Evolutionary conservation across 2,329 filamentous ascomycete genomes (phyloP).

Genomic region (Gnomoniopsis sp.): DNA sequence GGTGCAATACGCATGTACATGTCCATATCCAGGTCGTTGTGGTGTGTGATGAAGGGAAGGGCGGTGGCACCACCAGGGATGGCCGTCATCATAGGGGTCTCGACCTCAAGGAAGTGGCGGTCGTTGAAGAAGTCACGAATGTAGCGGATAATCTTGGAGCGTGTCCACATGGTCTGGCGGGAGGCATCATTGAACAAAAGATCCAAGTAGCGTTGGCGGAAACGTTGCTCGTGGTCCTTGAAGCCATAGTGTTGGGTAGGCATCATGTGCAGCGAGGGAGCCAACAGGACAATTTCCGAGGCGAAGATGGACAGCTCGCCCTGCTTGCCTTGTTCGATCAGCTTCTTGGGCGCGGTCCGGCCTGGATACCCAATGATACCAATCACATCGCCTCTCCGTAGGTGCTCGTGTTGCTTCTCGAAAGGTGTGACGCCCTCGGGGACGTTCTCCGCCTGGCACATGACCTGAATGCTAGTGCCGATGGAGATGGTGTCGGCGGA

Average conservation of each 20-base stretch:
- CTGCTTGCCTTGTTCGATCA: slow-evolving; percentile 71
- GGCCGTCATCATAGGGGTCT: slow-evolving; percentile 96
- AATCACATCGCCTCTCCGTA: slow-evolving; percentile 90
- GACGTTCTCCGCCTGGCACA: slow-evolving; percentile 82
- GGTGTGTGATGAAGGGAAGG: slow-evolving; percentile 90
- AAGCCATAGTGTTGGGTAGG: slow-evolving; percentile 91
- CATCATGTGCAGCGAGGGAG: slow-evolving; percentile 87
- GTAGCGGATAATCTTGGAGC: slow-evolving; percentile 84
- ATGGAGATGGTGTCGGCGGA: slow-evolving; percentile 54
- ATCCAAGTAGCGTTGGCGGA: slow-evolving; percentile 91
- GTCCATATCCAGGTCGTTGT: slow-evolving; percentile 93
- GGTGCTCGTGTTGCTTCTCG: slow-evolving; percentile 81
- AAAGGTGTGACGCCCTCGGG: slow-evolving; percentile 66
- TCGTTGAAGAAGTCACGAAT: slow-evolving; percentile 87
- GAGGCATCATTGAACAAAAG: slow-evolving; percentile 93
- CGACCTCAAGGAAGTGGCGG: slow-evolving; percentile 86
- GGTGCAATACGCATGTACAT: slow-evolving; percentile 94
- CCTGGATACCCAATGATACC: slow-evolving; percentile 83
- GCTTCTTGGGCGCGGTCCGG: slow-evolving; percentile 85
- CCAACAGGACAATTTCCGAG: slow-evolving; percentile 76
- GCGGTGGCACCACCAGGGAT: slow-evolving; percentile 95
- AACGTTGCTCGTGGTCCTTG: slow-evolving; percentile 91
- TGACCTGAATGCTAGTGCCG: slow-evolving; percentile 79
- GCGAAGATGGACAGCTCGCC: slow-evolving; percentile 96
- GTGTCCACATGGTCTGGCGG: slow-evolving; percentile 77